These are phyloP conservation scores for Cyberlindnera mississippiensis DNA, from an alignment of 805 yeast genomes.

Conservation along the genomic window DNA sequence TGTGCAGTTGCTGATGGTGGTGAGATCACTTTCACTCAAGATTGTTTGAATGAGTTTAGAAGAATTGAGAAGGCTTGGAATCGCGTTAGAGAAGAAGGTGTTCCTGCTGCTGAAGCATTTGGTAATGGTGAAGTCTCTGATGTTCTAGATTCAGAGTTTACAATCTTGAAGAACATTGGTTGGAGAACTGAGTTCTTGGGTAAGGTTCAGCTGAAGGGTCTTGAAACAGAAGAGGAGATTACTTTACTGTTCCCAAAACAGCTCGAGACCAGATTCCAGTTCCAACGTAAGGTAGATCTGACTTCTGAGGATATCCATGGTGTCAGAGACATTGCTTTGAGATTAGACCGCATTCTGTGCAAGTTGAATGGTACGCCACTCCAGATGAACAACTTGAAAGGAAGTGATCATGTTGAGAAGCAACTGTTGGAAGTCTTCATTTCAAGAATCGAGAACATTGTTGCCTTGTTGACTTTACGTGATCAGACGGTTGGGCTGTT, in stretches of 20 bases:
- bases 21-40: constrained; percentile 84
- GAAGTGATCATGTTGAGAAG: constrained; percentile 40
- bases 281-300: constrained; percentile 32
- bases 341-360: constrained; percentile 57
- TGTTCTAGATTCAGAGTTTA: constrained; percentile 61
- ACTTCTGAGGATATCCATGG: constrained; percentile 41
- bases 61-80: constrained; percentile 37
- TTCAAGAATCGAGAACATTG: constrained; percentile 63
- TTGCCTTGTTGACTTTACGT: constrained; percentile 41
- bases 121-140: constrained; percentile 46
- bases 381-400: constrained; percentile 24
- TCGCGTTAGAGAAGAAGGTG: constrained; percentile 14
- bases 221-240: constrained; percentile 87
- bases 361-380: constrained; percentile 40
- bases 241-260: constrained; percentile 72
- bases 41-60: constrained; percentile 69
- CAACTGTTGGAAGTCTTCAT: constrained; percentile 60
- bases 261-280: constrained; percentile 56
- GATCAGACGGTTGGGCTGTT: constrained; percentile 31
- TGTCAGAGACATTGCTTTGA: constrained; percentile 51
- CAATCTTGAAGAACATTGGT: constrained; percentile 62
- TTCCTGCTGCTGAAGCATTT: constrained; percentile 37
- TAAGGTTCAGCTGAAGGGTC: constrained; percentile 85
- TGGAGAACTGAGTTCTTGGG: constrained; percentile 69
- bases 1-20: constrained; percentile 97